These are phyloP conservation scores for Luvunga scandens DNA, from an alignment of 345 rosid species.

Conservation along the genomic window DNA sequence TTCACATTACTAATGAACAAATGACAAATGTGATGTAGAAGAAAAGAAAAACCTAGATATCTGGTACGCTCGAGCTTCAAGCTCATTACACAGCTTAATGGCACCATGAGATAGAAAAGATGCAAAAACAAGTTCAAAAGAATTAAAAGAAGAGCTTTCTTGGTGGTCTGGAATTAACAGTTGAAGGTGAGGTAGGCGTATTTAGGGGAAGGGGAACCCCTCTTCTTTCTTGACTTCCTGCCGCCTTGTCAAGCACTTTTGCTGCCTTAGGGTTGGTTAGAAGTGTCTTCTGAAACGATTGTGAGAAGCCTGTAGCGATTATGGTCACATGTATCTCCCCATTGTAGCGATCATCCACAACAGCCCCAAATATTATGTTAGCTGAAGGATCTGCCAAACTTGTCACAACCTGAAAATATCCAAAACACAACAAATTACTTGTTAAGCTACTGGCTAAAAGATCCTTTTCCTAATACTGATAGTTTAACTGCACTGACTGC, in stretches of 20 bases:
- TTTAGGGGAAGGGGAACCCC: slow-evolving; percentile 52
- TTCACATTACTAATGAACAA: background rate
- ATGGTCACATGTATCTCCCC: slow-evolving; percentile 98
- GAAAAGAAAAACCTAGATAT: slow-evolving; percentile 3
- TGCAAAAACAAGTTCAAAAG: background rate
- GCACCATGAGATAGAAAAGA: slow-evolving; percentile 14
- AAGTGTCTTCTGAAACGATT: slow-evolving; percentile 85
- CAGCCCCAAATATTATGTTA: slow-evolving; percentile 97
- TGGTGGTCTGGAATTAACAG: slow-evolving; percentile 47
- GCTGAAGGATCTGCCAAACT: slow-evolving; percentile 98
- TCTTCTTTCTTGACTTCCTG: slow-evolving; percentile 53
- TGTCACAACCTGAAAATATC: slow-evolving; percentile 72
- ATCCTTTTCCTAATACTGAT: background rate
- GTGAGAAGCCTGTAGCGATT: slow-evolving; percentile 95
- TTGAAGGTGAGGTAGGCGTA: slow-evolving; percentile 41
- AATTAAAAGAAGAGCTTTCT: slow-evolving; percentile 77
- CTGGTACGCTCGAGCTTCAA: slow-evolving; percentile 21
- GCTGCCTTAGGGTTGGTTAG: slow-evolving; percentile 74
- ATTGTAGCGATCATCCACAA: slow-evolving; percentile 88
- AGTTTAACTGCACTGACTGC: background rate
- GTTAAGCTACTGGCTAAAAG: background rate
- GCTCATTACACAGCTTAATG: slow-evolving; percentile 31
- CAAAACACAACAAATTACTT: background rate
- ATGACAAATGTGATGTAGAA: background rate
- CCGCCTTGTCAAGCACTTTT: slow-evolving; percentile 49